These are phyloP conservation scores for Cordyceps tenuipes DNA, from an alignment of 2,329 filamentous ascomycete genomes.

Conservation along the genomic window DNA sequence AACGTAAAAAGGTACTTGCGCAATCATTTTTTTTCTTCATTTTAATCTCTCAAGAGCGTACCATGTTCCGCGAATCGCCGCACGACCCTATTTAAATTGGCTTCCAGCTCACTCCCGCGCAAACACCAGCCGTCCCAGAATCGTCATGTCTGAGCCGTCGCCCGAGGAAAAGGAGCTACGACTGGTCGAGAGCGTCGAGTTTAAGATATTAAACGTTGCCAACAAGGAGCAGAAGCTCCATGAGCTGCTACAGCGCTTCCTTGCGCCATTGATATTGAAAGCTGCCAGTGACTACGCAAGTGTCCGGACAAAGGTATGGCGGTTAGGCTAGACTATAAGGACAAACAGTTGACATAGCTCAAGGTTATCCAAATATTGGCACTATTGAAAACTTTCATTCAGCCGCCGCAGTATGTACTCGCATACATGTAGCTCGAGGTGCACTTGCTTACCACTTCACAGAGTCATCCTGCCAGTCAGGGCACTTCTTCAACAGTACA, in stretches of 20 bases:
- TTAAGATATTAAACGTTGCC: conserved; percentile 69
- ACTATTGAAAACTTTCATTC: conserved; percentile 46
- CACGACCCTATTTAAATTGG: not conserved
- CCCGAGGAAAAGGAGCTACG: conserved; percentile 66
- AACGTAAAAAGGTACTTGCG: not conserved
- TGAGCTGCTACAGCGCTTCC: conserved; percentile 65
- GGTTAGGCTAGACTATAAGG: not conserved
- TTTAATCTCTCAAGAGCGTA: not conserved
- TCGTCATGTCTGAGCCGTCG: conserved; percentile 29
- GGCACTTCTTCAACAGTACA: conserved; percentile 84
- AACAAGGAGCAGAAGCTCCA: conserved; percentile 80
- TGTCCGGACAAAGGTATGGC: conserved; percentile 66
- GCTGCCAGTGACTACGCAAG: conserved; percentile 69
- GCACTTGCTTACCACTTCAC: not conserved
- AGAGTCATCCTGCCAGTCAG: conserved; percentile 74
- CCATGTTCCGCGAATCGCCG: not conserved
- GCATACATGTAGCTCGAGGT: not conserved
- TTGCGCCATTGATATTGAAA: conserved; percentile 78
- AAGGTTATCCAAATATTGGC: conserved; percentile 44
- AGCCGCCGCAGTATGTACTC: conserved; percentile 39
- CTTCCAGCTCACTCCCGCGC: not conserved
- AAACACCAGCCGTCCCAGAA: not conserved
- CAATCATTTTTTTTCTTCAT: not conserved
- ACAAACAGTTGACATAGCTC: not conserved
- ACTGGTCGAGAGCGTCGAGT: conserved; percentile 77